Conservation (phyloP, 2,329 filamentous ascomycete genomes). For the Aphanoascus verrucosus region DNA sequence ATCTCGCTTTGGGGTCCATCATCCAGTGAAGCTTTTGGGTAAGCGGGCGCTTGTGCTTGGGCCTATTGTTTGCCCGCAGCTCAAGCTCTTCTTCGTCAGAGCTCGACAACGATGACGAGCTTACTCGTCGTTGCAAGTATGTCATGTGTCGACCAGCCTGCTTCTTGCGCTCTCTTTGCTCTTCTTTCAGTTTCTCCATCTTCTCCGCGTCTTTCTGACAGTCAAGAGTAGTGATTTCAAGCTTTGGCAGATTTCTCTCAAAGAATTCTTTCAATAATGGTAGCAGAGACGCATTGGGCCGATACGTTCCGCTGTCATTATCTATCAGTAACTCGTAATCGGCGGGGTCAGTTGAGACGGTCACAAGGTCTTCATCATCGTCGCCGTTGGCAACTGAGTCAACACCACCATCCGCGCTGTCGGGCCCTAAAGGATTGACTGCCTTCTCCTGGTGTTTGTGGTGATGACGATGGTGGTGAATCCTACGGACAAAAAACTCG, state of each 20-base stretch:
- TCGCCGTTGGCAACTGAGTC: slow-evolving; percentile 19
- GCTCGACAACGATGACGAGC: slow-evolving; percentile 37
- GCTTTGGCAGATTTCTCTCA: slow-evolving; percentile 60
- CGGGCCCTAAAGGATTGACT: slow-evolving; percentile 32
- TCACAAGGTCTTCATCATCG: slow-evolving; percentile 36
- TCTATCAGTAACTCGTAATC: slow-evolving; percentile 84
- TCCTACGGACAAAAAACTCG: slow-evolving; percentile 78
- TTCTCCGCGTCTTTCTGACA: slow-evolving; percentile 61
- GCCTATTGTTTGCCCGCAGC: not conserved
- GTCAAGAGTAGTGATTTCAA: slow-evolving; percentile 63
- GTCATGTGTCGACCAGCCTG: slow-evolving; percentile 43
- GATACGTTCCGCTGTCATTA: slow-evolving; percentile 89
- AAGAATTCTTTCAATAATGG: slow-evolving; percentile 62
- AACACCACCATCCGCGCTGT: slow-evolving; percentile 24
- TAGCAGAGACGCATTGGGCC: slow-evolving; percentile 68
- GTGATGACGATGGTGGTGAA: slow-evolving; percentile 23
- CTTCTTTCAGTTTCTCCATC: slow-evolving; percentile 62
- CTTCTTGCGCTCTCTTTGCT: slow-evolving; percentile 66
- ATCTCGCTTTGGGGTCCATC: slow-evolving; percentile 13
- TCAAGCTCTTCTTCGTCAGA: slow-evolving; percentile 49
- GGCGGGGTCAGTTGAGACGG: slow-evolving; percentile 43
- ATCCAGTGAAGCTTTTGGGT: slow-evolving; percentile 2
- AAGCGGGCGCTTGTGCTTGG: not conserved
- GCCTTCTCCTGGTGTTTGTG: slow-evolving; percentile 19
- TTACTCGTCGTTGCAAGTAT: slow-evolving; percentile 41